phyloP scores from a whole-genome alignment of 331 rosid genomes.

The Malus hybrid region DNA sequence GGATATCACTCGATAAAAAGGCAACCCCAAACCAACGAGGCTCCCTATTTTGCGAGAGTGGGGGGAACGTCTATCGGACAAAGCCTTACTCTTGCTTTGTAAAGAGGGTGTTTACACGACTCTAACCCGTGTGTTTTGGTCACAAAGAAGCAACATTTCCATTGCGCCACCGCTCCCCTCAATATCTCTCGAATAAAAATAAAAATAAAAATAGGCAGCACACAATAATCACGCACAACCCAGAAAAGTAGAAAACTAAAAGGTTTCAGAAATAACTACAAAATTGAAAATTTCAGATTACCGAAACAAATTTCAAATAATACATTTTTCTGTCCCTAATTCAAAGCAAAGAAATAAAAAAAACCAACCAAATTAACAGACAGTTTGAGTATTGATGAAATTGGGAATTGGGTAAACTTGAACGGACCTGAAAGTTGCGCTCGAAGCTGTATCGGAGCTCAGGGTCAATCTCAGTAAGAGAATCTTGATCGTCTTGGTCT shows the following conservation, averaged over 20 bases:
- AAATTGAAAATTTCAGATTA: not conserved
- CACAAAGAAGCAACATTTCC: no score
- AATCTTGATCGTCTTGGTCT: conserved; percentile 33
- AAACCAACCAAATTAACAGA: not conserved
- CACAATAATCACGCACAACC: not conserved
- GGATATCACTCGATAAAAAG: no score
- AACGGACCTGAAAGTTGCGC: conserved; percentile 68
- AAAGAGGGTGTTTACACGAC: no score
- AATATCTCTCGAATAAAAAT: no score
- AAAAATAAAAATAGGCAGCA: not conserved
- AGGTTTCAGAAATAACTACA: not conserved
- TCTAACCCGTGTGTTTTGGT: no score
- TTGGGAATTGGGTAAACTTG: not conserved
- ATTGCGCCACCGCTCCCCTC: no score
- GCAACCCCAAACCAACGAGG: no score
- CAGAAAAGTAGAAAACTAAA: not conserved
- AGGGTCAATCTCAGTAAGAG: conserved; percentile 70
- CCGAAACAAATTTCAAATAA: not conserved
- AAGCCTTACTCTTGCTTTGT: no score
- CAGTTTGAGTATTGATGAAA: not conserved
- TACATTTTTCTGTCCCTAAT: not conserved
- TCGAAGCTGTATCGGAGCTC: conserved; percentile 95
- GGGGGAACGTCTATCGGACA: no score
- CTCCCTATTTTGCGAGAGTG: no score
- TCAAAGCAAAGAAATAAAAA: not conserved